Percentiles rank a stretch among this genome's conserved stretches.
Conservation (phyloP, 257 asterid species). For the Lavandula angustifolia region DNA sequence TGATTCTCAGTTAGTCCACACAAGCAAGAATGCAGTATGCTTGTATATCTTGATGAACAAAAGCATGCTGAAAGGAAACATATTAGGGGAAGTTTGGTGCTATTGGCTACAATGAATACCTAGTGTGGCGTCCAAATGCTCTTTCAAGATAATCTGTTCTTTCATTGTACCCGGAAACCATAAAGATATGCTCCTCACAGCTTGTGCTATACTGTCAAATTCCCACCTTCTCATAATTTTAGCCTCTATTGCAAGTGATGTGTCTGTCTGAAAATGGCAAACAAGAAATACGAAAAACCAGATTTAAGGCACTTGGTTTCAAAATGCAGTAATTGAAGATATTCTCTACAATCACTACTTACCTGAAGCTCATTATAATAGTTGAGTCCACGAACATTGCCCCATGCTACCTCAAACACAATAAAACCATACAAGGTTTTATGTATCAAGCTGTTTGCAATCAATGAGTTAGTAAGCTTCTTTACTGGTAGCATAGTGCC, state of each 20-base stretch:
- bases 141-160: constrained; percentile 56
- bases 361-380: constrained; percentile 87
- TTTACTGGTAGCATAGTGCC: constrained; percentile 72
- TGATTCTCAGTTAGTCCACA: background rate
- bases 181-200: constrained; percentile 47
- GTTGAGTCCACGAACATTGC: constrained; percentile 72
- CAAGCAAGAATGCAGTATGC: background rate
- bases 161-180: constrained; percentile 70
- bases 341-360: constrained; percentile 3
- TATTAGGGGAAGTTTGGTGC: background rate
- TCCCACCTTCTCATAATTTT: constrained; percentile 80
- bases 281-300: constrained; percentile 18
- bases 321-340: background rate
- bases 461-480: constrained; percentile 60
- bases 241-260: constrained; percentile 75
- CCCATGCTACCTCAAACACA: constrained; percentile 77
- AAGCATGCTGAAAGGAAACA: constrained; percentile 13
- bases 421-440: constrained; percentile 78
- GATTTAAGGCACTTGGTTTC: too few relatives aligned
- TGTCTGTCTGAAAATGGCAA: constrained; percentile 61
- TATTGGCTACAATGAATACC: constrained; percentile 39
- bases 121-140: constrained; percentile 51
- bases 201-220: constrained; percentile 72
- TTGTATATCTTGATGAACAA: background rate
- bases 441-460: constrained; percentile 60